Evolutionary conservation across 306 rosid genomes (phyloP).

Genomic region (Malus domestica): DNA sequence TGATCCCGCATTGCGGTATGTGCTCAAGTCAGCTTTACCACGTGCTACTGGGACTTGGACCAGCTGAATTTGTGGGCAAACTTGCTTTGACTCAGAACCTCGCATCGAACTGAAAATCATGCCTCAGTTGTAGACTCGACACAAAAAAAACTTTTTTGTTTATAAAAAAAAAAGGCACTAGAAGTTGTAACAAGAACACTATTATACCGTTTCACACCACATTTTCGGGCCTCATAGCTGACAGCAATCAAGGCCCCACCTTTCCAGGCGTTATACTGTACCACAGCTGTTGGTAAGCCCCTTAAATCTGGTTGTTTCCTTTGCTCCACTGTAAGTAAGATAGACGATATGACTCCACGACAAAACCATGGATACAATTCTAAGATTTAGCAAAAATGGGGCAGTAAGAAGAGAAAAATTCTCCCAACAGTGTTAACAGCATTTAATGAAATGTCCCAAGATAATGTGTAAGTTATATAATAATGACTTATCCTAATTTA

Average conservation of each 20-base stretch:
- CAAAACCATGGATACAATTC: neutral
- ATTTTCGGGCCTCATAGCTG: constrained; percentile 84
- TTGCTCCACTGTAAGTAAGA: constrained; percentile 62
- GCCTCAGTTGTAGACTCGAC: neutral
- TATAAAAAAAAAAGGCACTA: neutral
- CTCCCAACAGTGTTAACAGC: neutral
- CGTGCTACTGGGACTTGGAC: constrained; percentile 89
- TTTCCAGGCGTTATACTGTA: constrained; percentile 84
- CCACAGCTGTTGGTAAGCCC: constrained; percentile 80
- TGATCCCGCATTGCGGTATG: constrained; percentile 76
- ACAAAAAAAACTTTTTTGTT: neutral
- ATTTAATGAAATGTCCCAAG: neutral
- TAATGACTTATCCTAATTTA: neutral
- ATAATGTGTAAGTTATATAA: neutral
- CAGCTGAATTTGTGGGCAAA: constrained; percentile 73
- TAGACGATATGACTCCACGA: no score
- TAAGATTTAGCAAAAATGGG: neutral
- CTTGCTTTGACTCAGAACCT: constrained; percentile 82
- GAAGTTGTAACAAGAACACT: neutral
- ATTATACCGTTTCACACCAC: constrained; percentile 76
- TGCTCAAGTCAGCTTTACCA: constrained; percentile 85
- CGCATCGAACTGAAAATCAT: constrained; percentile 73
- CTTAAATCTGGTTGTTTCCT: constrained; percentile 72
- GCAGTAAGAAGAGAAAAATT: neutral
- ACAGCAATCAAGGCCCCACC: constrained; percentile 95